These are phyloP conservation scores for Botrytis fabae DNA, from an alignment of 2,329 filamentous ascomycete genomes.

Conservation along the genomic window DNA sequence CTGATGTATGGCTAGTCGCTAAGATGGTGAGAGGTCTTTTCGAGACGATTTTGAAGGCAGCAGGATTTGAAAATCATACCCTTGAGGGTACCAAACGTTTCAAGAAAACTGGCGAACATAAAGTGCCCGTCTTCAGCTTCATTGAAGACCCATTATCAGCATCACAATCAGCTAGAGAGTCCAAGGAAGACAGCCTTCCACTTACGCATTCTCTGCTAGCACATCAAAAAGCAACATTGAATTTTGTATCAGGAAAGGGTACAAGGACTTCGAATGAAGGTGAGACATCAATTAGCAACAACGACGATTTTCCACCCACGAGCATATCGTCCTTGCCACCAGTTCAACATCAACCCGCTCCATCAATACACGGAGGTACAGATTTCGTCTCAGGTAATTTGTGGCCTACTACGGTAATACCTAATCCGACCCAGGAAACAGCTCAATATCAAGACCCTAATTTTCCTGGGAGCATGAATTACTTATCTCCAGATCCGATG, in stretches of 20 bases:
- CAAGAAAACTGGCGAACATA: constrained; percentile 3
- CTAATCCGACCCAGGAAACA: not conserved
- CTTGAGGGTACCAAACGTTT: not conserved
- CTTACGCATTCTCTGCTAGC: constrained; percentile 6
- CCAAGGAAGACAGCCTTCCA: not conserved
- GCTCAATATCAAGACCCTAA: not conserved
- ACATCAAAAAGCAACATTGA: constrained; percentile 6
- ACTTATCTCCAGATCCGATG: constrained; percentile 6
- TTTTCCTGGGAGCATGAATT: not conserved
- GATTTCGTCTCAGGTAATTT: not conserved
- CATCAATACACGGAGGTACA: not conserved
- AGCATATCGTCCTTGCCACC: not conserved
- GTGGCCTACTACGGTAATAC: not conserved
- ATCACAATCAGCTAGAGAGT: not conserved
- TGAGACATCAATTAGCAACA: not conserved
- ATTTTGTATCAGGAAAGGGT: not conserved
- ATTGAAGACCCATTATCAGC: not conserved
- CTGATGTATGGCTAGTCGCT: constrained; percentile 91
- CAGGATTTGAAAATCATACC: constrained; percentile 1
- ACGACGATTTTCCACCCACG: not conserved
- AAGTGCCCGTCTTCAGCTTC: not conserved
- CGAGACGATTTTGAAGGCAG: constrained; percentile 72
- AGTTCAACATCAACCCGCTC: not conserved
- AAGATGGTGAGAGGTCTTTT: constrained; percentile 98
- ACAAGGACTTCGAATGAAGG: not conserved